phyloP scores from a whole-genome alignment of 805 yeast genomes.

The Pichia deserticola region DNA sequence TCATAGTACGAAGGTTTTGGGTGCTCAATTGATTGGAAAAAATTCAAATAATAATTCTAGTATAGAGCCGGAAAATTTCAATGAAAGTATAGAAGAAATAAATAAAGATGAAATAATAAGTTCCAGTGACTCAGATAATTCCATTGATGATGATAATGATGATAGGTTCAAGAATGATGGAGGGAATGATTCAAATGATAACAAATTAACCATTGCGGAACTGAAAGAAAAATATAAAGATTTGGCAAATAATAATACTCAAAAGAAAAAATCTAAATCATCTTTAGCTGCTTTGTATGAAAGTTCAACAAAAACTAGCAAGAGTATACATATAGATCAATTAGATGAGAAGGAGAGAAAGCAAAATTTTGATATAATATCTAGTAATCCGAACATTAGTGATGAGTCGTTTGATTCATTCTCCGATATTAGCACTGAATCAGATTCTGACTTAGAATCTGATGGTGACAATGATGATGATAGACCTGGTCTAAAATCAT shows the following conservation, averaged over 20 bases:
- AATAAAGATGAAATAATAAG: slow-evolving; percentile 12
- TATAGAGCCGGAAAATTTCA: slow-evolving; percentile 8
- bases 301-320: too few species aligned
- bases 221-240: slow-evolving; percentile 49
- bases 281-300: too few species aligned
- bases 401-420: slow-evolving; percentile 9
- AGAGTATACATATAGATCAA: slow-evolving; percentile 17
- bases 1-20: slow-evolving; percentile 83
- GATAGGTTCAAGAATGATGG: slow-evolving; percentile 17
- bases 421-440: slow-evolving; percentile 14
- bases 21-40: slow-evolving; percentile 63
- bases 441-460: slow-evolving; percentile 11
- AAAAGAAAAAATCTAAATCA: slow-evolving; percentile 7
- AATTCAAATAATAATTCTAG: slow-evolving; percentile 10
- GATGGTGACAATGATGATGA: slow-evolving; percentile 15
- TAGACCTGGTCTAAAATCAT: slow-evolving; percentile 28
- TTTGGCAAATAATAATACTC: slow-evolving; percentile 22
- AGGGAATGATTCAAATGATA: slow-evolving; percentile 34
- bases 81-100: slow-evolving; percentile 17
- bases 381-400: slow-evolving; percentile 16
- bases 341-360: slow-evolving; percentile 21
- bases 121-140: slow-evolving; percentile 5
- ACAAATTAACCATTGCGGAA: slow-evolving; percentile 46
- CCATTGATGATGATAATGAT: slow-evolving; percentile 16
- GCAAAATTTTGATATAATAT: slow-evolving; percentile 13